phyloP scores from a whole-genome alignment of 1,139 yeast genomes.

The Arxiozyma bovina region DNA sequence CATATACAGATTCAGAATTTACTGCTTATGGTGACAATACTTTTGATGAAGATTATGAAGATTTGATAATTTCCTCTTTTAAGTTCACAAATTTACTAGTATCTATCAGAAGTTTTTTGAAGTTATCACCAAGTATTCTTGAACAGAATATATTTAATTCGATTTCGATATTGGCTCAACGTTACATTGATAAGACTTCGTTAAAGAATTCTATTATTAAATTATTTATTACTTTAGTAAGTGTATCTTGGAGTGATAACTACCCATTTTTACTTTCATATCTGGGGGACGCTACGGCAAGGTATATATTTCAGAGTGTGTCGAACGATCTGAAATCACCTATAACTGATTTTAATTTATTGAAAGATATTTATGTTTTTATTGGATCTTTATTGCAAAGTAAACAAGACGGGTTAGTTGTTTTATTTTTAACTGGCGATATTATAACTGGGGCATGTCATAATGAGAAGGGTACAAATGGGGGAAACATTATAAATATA shows the following conservation, averaged over 20 bases:
- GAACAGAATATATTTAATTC: constrained; percentile 52
- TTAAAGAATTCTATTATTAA: constrained; percentile 48
- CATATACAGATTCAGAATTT: constrained; percentile 27
- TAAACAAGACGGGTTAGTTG: constrained; percentile 80
- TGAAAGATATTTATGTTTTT: constrained; percentile 57
- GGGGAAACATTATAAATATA: constrained; percentile 1
- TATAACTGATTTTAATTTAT: constrained; percentile 47
- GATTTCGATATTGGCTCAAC: constrained; percentile 49
- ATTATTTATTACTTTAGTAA: constrained; percentile 53
- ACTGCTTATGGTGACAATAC: constrained; percentile 15
- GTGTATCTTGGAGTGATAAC: constrained; percentile 49
- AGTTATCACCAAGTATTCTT: constrained; percentile 49
- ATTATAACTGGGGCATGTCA: constrained; percentile 32
- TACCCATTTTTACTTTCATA: constrained; percentile 78
- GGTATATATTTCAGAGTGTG: constrained; percentile 49
- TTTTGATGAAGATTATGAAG: constrained; percentile 15
- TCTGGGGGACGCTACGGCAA: constrained; percentile 57
- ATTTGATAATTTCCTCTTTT: constrained; percentile 33
- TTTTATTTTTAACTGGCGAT: constrained; percentile 65
- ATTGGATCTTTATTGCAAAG: constrained; percentile 70
- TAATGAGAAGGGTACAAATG: constrained; percentile 3
- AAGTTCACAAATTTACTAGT: constrained; percentile 40
- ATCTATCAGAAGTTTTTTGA: constrained; percentile 45
- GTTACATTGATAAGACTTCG: constrained; percentile 44
- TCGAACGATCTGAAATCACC: constrained; percentile 53